A percentile compares a stretch with the other conserved stretches of the same genome.
These are phyloP conservation scores for Penicillium lividum DNA, from an alignment of 495 filamentous ascomycete genomes.

Conservation along the genomic window DNA sequence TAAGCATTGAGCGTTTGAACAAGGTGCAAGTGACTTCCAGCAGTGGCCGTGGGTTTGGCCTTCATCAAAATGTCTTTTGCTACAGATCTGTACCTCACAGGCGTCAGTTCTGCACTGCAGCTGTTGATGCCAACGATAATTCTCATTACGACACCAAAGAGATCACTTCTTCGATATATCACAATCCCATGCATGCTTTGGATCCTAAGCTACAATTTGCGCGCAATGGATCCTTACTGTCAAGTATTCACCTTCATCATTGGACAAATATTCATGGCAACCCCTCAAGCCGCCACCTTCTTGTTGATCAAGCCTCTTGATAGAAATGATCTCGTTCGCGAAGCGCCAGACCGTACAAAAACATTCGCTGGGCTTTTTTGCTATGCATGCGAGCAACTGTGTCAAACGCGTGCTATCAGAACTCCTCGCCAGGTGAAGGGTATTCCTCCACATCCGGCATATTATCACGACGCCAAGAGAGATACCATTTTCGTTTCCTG, in stretches of 20 bases:
- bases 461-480: conserved; percentile 6
- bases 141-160: conserved; percentile 12
- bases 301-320: conserved; percentile 23
- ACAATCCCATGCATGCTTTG: conserved; percentile 17
- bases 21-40: too few relatives aligned
- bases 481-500: not conserved
- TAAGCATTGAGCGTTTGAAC: too few relatives aligned
- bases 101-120: conserved; percentile 4
- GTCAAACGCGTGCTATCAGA: conserved; percentile 1
- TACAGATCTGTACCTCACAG: not conserved
- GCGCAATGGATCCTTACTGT: not conserved
- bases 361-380: conserved; percentile 8
- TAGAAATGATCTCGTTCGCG: conserved; percentile 10
- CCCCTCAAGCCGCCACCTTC: conserved; percentile 9
- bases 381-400: not conserved
- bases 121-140: conserved; percentile 9
- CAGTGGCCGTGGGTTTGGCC: too few relatives aligned
- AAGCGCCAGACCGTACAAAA: conserved; percentile 4
- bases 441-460: conserved; percentile 16
- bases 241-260: not conserved
- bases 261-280: not conserved
- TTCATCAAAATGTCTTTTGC: not conserved
- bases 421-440: conserved; percentile 26
- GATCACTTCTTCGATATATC: conserved; percentile 15
- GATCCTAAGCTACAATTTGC: conserved; percentile 7